These are phyloP conservation scores for Claviceps pusilla DNA, from an alignment of 2,329 filamentous ascomycete genomes.

Conservation along the genomic window DNA sequence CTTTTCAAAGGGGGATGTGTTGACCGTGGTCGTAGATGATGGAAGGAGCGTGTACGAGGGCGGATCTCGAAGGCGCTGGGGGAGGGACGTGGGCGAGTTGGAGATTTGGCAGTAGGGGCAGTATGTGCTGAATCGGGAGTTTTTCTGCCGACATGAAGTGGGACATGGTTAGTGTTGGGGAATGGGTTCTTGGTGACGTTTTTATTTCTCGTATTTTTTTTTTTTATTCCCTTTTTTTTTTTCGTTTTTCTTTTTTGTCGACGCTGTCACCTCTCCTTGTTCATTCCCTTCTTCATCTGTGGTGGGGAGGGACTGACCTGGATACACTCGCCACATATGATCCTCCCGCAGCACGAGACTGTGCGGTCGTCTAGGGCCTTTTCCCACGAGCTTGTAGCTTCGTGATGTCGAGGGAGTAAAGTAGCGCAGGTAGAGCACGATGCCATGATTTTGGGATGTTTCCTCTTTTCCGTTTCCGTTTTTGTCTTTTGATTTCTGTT, in stretches of 20 bases:
- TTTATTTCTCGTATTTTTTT: background rate
- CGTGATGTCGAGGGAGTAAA: slow-evolving; percentile 35
- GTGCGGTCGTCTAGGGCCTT: slow-evolving; percentile 47
- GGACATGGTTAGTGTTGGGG: slow-evolving; percentile 3
- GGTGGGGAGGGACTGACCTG: slow-evolving; percentile 27
- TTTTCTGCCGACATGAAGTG: slow-evolving; percentile 25
- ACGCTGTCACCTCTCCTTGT: no score
- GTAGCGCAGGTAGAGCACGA: slow-evolving; percentile 58
- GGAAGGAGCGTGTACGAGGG: slow-evolving; percentile 41
- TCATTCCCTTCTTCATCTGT: no score
- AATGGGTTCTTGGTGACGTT: background rate
- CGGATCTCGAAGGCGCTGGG: slow-evolving; percentile 52
- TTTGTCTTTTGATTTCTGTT: background rate
- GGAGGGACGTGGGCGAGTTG: slow-evolving; percentile 36
- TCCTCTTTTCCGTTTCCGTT: background rate
- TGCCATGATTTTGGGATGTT: slow-evolving; percentile 15
- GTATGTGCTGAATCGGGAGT: slow-evolving; percentile 50
- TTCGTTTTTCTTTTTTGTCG: background rate
- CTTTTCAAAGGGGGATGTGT: background rate
- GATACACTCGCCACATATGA: slow-evolving; percentile 59
- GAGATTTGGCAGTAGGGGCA: slow-evolving; percentile 68
- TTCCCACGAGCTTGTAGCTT: slow-evolving; percentile 37
- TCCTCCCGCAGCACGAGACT: slow-evolving; percentile 53
- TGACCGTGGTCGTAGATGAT: slow-evolving; percentile 11
- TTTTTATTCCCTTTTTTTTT: background rate